Base-by-base conservation (phyloP, 2,329 filamentous ascomycete species). In the Fusarium concolor region DNA sequence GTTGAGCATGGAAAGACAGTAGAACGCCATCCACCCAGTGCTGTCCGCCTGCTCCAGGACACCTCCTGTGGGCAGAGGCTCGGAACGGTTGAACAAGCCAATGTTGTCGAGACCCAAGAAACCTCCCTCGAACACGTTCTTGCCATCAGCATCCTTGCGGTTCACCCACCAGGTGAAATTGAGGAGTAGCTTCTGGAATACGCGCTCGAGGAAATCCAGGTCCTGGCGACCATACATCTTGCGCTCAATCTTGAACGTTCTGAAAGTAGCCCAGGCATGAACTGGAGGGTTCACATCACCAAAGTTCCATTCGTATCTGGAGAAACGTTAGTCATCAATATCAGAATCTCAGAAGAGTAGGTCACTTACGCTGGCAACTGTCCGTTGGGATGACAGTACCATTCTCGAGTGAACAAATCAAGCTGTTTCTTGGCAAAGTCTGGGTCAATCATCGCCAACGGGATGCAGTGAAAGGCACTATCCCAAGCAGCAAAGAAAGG, bases 101-200 rank as follows among this genome's bases (percentile, higher is more conserved):
- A 98, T 98, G 77, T 98, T 98, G 86, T 98, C 95, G 52, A 98
- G 84, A 44, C 95, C 95, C 10, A 98, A 84, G 84, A 98, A 98
- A 42, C 95, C 95, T 71, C 95, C 96, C 76, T 98, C 96, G 71
- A 98, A 98, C 28, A 98, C 92, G 75, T 98, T 97, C 83, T 98
- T 98, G 74, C 94, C 95, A 11, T 97, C 93, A 12, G 87, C 86
- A 74, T 98, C 95, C 80, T 98, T 98, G 60, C 95, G 91, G 78
- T 98, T 98, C 20, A 97, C 95, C 95, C 95, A 98, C 96, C 96
- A 98, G 6, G 96, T 98, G 79, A 98, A 98, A 82, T 98, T 98
- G 67, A 98, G 85, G 24, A 98, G 84, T 62, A 98, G 81, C 79
- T 98, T 98, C 76, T 98, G 96, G 83, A 98, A 98, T 6, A 97